A percentile compares a stretch with the other conserved stretches of the same genome.
Evolutionary conservation across 768 basidiomycete species (phyloP).

Genomic region (Pholiota conissans): DNA sequence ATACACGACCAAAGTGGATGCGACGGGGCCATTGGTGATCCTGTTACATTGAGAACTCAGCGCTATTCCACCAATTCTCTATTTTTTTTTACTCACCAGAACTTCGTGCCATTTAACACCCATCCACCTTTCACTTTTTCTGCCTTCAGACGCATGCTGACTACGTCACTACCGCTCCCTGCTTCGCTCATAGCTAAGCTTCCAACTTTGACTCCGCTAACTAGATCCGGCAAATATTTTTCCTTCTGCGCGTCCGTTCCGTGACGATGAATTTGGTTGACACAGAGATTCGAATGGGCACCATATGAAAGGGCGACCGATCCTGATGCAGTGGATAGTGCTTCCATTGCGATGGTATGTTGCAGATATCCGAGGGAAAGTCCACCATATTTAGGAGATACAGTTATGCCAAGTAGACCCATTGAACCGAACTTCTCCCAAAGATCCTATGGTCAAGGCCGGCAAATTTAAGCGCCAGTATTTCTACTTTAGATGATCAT

Average conservation of each 20-base stretch:
- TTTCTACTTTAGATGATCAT: constrained; percentile 1
- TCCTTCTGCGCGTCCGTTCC: constrained; percentile 82
- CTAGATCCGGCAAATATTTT: constrained; percentile 80
- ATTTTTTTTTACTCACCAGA: constrained; percentile 62
- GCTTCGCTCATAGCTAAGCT: constrained; percentile 95
- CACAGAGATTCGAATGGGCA: constrained; percentile 89
- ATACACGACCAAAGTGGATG: constrained; percentile 90
- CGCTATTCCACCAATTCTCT: not conserved
- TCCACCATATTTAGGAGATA: constrained; percentile 78
- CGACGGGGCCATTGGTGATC: constrained; percentile 94
- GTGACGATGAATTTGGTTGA: constrained; percentile 83
- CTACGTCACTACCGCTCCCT: constrained; percentile 92
- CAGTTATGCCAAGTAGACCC: constrained; percentile 90
- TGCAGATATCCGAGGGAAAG: constrained; percentile 82
- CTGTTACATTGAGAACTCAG: constrained; percentile 35
- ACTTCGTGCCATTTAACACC: constrained; percentile 86
- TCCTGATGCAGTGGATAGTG: constrained; percentile 85
- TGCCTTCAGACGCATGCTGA: constrained; percentile 86
- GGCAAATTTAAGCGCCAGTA: constrained; percentile 4
- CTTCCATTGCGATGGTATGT: constrained; percentile 94
- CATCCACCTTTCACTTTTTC: constrained; percentile 77
- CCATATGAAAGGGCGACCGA: constrained; percentile 92
- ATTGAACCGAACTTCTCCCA: constrained; percentile 91
- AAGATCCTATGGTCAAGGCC: constrained; percentile 53
- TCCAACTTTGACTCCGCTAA: constrained; percentile 82